Evolutionary conservation across 768 basidiomycete species (phyloP).

Genomic region (Fistulinella prunicolor): DNA sequence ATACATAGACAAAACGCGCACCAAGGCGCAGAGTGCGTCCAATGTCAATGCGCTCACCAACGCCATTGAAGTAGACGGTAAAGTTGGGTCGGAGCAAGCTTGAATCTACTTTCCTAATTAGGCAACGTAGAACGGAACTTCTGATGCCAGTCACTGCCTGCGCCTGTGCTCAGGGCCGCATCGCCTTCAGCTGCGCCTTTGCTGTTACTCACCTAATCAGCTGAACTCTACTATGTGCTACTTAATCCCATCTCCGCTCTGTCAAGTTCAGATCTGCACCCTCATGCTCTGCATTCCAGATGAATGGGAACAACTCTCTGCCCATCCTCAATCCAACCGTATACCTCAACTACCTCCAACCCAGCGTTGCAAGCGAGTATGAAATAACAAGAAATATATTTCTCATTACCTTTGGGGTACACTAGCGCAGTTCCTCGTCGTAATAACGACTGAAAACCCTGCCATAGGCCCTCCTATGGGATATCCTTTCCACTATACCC

Average conservation of each 20-base stretch:
- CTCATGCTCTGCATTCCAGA: not conserved
- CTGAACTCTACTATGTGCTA: too few species aligned
- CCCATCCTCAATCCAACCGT: slow-evolving; percentile 19
- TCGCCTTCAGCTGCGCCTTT: too few species aligned
- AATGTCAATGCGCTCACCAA: slow-evolving; percentile 2
- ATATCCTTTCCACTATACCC: slow-evolving; percentile 24
- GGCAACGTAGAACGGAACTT: slow-evolving; percentile 6
- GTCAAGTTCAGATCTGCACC: not conserved
- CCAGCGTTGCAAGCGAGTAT: slow-evolving; percentile 17
- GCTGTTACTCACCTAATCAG: too few species aligned
- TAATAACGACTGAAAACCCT: slow-evolving; percentile 1
- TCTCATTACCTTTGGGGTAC: slow-evolving; percentile 23
- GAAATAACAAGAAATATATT: slow-evolving; percentile 16
- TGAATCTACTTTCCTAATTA: slow-evolving; percentile 5
- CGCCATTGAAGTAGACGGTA: slow-evolving; percentile 2
- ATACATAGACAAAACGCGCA: not conserved
- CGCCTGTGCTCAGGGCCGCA: too few species aligned
- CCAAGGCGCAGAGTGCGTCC: slow-evolving; percentile 21
- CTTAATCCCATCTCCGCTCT: too few species aligned
- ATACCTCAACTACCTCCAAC: slow-evolving; percentile 28
- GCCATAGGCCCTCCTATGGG: slow-evolving; percentile 24
- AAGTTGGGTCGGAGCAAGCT: too few species aligned
- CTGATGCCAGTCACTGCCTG: too few species aligned
- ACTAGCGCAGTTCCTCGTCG: not conserved
- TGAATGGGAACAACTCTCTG: slow-evolving; percentile 3